Conservation (phyloP, 305 asterid species). For the Rubia tinctorum region DNA sequence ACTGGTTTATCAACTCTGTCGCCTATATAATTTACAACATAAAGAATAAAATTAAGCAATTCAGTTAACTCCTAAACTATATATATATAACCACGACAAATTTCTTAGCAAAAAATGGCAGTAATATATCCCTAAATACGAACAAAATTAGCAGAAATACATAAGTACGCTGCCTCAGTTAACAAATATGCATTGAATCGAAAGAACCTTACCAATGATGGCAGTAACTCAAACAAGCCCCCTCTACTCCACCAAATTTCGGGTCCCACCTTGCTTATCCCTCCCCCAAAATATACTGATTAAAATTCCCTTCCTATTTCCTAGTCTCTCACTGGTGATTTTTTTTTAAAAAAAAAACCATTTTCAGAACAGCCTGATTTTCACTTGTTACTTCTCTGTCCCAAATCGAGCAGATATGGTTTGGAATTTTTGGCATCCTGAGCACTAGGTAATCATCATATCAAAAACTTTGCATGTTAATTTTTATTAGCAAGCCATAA, state of each 20-base stretch:
- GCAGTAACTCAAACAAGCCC: background rate
- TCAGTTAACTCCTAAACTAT: background rate
- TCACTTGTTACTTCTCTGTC: too few species aligned
- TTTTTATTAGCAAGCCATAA: background rate
- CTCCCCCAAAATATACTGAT: background rate
- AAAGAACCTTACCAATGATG: background rate
- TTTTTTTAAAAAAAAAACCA: too few species aligned
- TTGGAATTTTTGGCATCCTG: too few species aligned
- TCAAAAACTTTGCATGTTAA: background rate
- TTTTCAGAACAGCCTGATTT: too few species aligned
- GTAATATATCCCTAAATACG: too few species aligned
- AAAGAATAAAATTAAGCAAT: background rate
- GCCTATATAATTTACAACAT: background rate
- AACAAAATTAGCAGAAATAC: background rate
- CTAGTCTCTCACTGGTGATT: background rate
- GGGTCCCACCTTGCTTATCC: background rate
- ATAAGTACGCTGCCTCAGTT: background rate
- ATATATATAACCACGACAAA: background rate
- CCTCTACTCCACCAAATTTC: background rate
- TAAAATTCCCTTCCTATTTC: background rate
- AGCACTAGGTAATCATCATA: too few species aligned
- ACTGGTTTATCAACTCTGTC: constrained; percentile 6
- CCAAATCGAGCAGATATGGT: too few species aligned
- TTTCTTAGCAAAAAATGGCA: background rate
- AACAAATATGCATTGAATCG: background rate